These are phyloP conservation scores for Neodidymelliopsis sp. DNA, from an alignment of 2,329 filamentous ascomycete genomes.

Conservation along the genomic window DNA sequence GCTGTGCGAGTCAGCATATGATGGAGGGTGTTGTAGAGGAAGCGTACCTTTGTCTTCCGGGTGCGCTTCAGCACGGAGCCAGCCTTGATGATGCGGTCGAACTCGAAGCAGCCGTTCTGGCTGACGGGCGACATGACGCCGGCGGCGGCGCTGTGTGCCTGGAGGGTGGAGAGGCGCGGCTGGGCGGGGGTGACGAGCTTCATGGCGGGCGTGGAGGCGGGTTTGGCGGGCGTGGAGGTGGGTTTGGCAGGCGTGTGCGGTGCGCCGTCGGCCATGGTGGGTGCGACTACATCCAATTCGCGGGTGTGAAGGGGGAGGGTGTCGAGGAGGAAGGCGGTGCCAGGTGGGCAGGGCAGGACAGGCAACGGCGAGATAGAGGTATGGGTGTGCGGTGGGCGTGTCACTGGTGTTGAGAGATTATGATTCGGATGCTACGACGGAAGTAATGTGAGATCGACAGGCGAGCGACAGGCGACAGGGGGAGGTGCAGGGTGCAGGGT, in stretches of 20 bases:
- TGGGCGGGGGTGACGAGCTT: constrained; percentile 35
- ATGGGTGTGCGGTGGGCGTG: constrained; percentile 14
- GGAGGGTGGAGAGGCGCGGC: constrained; percentile 32
- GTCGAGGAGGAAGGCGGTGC: constrained; percentile 1
- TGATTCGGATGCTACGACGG: constrained; percentile 13
- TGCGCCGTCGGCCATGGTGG: constrained; percentile 36
- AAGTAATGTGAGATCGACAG: constrained; percentile 23
- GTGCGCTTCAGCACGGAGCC: constrained; percentile 88
- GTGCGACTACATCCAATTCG: constrained; percentile 24
- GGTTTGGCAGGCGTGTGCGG: constrained; percentile 36
- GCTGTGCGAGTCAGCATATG: constrained; percentile 58
- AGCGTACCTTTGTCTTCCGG: constrained; percentile 84
- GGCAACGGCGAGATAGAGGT: too few species aligned
- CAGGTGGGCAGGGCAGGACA: constrained; percentile 6
- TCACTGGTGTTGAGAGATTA: constrained; percentile 7
- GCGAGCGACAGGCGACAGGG: constrained; percentile 43
- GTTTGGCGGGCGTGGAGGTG: constrained; percentile 27
- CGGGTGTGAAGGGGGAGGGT: constrained; percentile 28
- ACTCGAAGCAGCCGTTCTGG: constrained; percentile 94
- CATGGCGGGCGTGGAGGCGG: constrained; percentile 26
- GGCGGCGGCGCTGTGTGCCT: constrained; percentile 48
- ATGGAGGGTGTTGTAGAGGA: background rate
- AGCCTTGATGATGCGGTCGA: constrained; percentile 90
- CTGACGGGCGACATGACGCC: constrained; percentile 85
- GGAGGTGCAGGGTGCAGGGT: too few species aligned